phyloP scores from a whole-genome alignment of 2,329 filamentous ascomycete genomes.

The Beauveria bassiana region DNA sequence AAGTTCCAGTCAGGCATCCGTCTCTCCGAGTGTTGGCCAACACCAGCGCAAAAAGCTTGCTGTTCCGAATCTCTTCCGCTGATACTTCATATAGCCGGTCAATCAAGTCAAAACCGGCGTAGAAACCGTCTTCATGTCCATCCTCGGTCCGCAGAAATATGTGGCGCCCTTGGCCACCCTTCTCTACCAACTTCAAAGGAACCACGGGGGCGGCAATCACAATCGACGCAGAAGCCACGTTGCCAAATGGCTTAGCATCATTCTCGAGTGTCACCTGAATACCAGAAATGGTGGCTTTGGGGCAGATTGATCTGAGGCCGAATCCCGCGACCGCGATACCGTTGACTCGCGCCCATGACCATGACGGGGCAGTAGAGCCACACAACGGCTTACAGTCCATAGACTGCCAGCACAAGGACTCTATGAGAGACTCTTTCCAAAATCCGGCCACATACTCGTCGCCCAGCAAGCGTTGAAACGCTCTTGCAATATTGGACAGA shows the following conservation, averaged over 20 bases:
- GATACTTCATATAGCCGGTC: background rate
- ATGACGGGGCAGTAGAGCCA: background rate
- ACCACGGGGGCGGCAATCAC: background rate
- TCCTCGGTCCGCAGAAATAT: background rate
- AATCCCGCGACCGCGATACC: background rate
- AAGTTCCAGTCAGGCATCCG: background rate
- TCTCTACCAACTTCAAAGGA: background rate
- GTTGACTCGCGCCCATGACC: conserved; percentile 1
- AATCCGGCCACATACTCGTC: background rate
- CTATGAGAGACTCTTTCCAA: background rate
- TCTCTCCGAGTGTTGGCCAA: background rate
- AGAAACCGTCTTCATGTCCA: background rate
- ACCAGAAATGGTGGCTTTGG: background rate
- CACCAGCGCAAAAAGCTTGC: background rate
- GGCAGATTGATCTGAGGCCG: background rate
- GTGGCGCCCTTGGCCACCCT: background rate
- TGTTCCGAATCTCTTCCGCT: background rate
- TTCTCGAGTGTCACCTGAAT: background rate
- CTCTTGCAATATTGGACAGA: background rate
- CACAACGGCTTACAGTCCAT: background rate
- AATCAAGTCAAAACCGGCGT: background rate
- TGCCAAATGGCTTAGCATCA: background rate
- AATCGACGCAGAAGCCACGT: background rate
- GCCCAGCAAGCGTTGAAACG: background rate
- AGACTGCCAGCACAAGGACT: background rate